These are phyloP conservation scores for Phialophora verrucosa DNA, from an alignment of 2,329 filamentous ascomycete genomes.

Conservation along the genomic window DNA sequence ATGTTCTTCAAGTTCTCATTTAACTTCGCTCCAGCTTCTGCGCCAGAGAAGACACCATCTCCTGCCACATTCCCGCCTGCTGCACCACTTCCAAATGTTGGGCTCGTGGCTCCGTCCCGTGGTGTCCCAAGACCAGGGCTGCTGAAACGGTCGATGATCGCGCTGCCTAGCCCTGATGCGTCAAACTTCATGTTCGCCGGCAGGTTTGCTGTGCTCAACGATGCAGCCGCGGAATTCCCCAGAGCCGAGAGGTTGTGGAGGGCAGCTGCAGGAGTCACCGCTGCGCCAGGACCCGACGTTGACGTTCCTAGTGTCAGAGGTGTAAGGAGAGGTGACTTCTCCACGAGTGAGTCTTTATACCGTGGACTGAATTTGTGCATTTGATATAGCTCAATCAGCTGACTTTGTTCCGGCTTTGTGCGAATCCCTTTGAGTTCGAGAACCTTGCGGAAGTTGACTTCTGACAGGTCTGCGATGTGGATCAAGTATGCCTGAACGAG, in stretches of 20 bases:
- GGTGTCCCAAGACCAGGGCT: slow-evolving; percentile 77
- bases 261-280: slow-evolving; percentile 48
- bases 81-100: slow-evolving; percentile 38
- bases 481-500: slow-evolving; percentile 97
- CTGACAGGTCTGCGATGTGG: slow-evolving; percentile 91
- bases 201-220: slow-evolving; percentile 53
- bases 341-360: slow-evolving; percentile 70
- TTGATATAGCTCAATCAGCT: slow-evolving; percentile 89
- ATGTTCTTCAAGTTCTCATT: slow-evolving; percentile 96
- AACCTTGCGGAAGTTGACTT: slow-evolving; percentile 94
- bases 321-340: slow-evolving; percentile 72
- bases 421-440: slow-evolving; percentile 93
- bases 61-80: slow-evolving; percentile 38
- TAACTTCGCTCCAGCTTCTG: slow-evolving; percentile 69
- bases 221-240: slow-evolving; percentile 50
- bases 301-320: slow-evolving; percentile 61
- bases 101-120: slow-evolving; percentile 46
- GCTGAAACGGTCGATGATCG: slow-evolving; percentile 69
- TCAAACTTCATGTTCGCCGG: slow-evolving; percentile 69
- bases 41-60: slow-evolving; percentile 41
- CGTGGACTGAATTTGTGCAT: slow-evolving; percentile 72
- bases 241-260: slow-evolving; percentile 54
- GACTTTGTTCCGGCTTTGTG: slow-evolving; percentile 75
- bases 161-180: slow-evolving; percentile 80
- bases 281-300: slow-evolving; percentile 40